Evolutionary conservation across 2,329 filamentous ascomycete species (phyloP).

Genomic region (Pseudocercospora crystallina): DNA sequence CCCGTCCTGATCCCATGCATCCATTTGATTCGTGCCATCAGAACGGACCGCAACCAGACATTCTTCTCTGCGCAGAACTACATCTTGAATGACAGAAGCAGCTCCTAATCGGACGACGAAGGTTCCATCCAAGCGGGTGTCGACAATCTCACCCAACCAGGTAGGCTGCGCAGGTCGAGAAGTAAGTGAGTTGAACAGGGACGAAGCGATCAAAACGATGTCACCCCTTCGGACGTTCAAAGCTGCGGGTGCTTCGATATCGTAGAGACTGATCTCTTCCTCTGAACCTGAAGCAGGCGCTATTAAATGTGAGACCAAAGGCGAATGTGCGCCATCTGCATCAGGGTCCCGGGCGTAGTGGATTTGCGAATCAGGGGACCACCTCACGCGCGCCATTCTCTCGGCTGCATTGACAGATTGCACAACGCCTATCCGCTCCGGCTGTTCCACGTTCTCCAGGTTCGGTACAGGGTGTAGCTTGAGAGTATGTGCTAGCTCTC

Average conservation of each 20-base stretch:
- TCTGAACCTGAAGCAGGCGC: constrained; percentile 18
- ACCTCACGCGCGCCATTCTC: constrained; percentile 56
- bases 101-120: constrained; percentile 56
- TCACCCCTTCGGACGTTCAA: constrained; percentile 53
- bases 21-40: constrained; percentile 28
- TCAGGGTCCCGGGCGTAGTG: constrained; percentile 55
- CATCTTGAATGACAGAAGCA: constrained; percentile 49
- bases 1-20: constrained; percentile 38
- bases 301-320: constrained; percentile 23
- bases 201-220: constrained; percentile 48
- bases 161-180: constrained; percentile 30
- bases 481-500: constrained; percentile 46
- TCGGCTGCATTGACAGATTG: constrained; percentile 57
- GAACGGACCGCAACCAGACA: constrained; percentile 50
- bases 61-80: constrained; percentile 50
- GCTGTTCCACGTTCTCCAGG: constrained; percentile 29
- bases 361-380: constrained; percentile 56
- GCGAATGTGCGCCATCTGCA: constrained; percentile 40
- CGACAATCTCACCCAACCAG: constrained; percentile 60
- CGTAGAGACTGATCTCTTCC: constrained; percentile 60
- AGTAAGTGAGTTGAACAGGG: constrained; percentile 1
- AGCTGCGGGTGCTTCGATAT: constrained; percentile 52
- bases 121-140: constrained; percentile 53
- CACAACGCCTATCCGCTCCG: constrained; percentile 56
- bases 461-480: constrained; percentile 20